Evolutionary conservation across 2,329 filamentous ascomycete species (phyloP), one percentile per base, ranked within the genome.

Genomic region (Colletotrichum acutatum): DNA sequence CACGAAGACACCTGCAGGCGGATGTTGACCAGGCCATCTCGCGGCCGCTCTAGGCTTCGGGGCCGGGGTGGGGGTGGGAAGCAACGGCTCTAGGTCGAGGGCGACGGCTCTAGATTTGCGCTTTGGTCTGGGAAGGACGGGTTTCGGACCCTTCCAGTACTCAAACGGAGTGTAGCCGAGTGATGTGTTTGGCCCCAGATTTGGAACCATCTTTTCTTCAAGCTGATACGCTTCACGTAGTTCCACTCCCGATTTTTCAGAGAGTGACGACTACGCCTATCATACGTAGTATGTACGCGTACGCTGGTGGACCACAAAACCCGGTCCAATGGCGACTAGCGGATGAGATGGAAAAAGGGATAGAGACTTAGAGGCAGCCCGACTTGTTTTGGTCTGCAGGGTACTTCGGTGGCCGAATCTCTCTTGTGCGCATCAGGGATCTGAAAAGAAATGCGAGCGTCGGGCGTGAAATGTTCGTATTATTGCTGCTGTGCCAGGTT

Each of bases 111-210:
- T 49, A 52, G 71, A 74, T 63, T 62, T 67, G 62, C 71, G 61
- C 52, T 62, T 74, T 32, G 28, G 56, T 19, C 57, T 58, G 30
- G 56, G 71, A 61, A 74, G 32, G 19, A 77, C 68, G 28, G 68
- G 74, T 57, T 75, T 78, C 8, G 77, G 77, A 9, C 76, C 76
- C 63, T 77, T 75, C 76, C 76, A 78, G 70, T 78, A 78, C 62
- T 78, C 77, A 30, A 78, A 77, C 12, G 77, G 77, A 24, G 67
- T 76, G 59, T 78, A 78, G 28, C 77, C 77, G 42, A 78, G 74
- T 9, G 70, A 72, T n/a, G 70, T 53, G 16, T 42, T 56, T 37
- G 66, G 70, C 14, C 66, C 70, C 32, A 65, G 66, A 70, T 69
- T 70, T 64, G 66, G 70, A 70, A 56, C 70, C 70, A 72, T 72